Evolutionary conservation across 495 filamentous ascomycete species (phyloP).

Genomic region (Aspergillus egyptiacus): DNA sequence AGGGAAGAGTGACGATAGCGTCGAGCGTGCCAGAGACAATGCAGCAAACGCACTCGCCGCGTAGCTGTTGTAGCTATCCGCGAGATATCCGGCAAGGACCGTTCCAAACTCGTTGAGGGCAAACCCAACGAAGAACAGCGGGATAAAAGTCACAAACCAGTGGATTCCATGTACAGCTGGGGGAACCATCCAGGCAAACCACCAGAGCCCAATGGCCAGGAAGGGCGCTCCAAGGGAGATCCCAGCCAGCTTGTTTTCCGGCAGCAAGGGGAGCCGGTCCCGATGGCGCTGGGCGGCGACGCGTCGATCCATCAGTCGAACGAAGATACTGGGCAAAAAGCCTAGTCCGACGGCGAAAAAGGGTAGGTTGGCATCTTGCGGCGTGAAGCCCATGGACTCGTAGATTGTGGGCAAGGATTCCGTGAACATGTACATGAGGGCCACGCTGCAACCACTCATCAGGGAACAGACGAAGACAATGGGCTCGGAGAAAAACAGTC

Average conservation of each 20-base stretch:
- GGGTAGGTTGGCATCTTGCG: slow-evolving; percentile 33
- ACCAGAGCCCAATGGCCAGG: slow-evolving; percentile 42
- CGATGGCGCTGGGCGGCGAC: slow-evolving; percentile 24
- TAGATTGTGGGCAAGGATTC: slow-evolving; percentile 45
- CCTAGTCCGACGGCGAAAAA: slow-evolving; percentile 44
- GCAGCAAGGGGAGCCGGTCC: slow-evolving; percentile 25
- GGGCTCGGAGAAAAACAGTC: slow-evolving; percentile 39
- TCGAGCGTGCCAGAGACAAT: slow-evolving; percentile 38
- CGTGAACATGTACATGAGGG: slow-evolving; percentile 28
- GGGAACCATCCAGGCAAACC: slow-evolving; percentile 50
- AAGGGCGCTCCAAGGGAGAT: slow-evolving; percentile 42
- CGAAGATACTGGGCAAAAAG: slow-evolving; percentile 34
- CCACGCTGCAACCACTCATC: slow-evolving; percentile 9
- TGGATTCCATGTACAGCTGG: slow-evolving; percentile 23
- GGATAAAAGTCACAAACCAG: slow-evolving; percentile 40
- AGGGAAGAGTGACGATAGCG: slow-evolving; percentile 42
- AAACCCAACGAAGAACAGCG: slow-evolving; percentile 44
- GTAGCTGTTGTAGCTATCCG: slow-evolving; percentile 48
- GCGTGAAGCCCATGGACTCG: slow-evolving; percentile 34
- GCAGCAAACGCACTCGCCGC: slow-evolving; percentile 47
- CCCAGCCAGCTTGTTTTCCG: slow-evolving; percentile 47
- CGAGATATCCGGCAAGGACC: slow-evolving; percentile 46
- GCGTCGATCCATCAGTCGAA: slow-evolving; percentile 37
- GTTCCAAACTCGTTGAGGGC: slow-evolving; percentile 46
- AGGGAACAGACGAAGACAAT: slow-evolving; percentile 28